Evolutionary conservation across 2,329 filamentous ascomycete species (phyloP), one percentile per base, ranked within the genome.

Genomic region (Pseudogymnoascus pannorum): DNA sequence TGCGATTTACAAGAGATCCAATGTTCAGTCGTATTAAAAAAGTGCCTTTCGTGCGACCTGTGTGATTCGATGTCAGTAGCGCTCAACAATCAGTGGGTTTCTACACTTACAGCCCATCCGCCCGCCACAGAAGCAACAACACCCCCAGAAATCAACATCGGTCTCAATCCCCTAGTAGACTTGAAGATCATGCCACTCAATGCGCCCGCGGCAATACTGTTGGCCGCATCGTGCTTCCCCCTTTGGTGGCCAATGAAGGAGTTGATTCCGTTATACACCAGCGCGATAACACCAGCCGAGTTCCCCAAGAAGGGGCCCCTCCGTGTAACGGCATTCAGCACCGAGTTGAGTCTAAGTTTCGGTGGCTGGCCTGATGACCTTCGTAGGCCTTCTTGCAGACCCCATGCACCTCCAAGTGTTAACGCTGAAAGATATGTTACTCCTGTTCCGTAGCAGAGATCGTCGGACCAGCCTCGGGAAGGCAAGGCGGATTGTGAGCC

Each of bases 381-480:
- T 71, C 87, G 86, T 69, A 97, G 77, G 9, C 94, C 94, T 76
- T 99, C 94, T 66, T 89, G 87, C 68, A 99, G 75, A 64, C 94
- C 94, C 93, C 93, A 97, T 62, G 85, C 87, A 67, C 94, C 94
- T 75, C 94, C 94, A 67, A 95, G 73, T 40, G 88, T 83, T 70
- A 99, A 79, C 5, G 89, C 94, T n/a, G 89, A 80, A 64, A 99
- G 81, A 74, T 99, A 99, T 72, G 92, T 96, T 65, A 93, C 87
- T 69, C 94, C 94, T 20, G 94, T 95, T 72, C 95, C 94, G 75
- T 99, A 99, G 78, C 94, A 97, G 63, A 99, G 85, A 75, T 99
- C 94, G 73, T 99, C 94, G 64, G 92, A 96, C 86, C 96, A 99
- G 73, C 94, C 94, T 74, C 94, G 88, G 61, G 92, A 97, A 44